Conservation (phyloP, 2,329 filamentous ascomycete species). For the Capronia americana region DNA sequence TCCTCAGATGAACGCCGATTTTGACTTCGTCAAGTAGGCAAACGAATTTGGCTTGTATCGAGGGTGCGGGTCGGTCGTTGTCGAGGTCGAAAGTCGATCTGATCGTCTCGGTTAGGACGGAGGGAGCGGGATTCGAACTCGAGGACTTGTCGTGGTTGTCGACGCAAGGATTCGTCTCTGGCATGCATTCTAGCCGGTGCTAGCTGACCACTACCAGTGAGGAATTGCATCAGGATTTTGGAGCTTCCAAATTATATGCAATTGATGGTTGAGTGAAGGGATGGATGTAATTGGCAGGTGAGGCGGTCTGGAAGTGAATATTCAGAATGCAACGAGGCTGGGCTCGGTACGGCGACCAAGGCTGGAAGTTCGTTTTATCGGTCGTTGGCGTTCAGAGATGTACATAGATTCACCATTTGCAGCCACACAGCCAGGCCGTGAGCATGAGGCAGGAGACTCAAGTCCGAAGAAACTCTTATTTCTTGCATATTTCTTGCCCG, state of each 20-base stretch:
- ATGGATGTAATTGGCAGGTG: not conserved
- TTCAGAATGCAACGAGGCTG: not conserved
- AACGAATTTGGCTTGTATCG: not conserved
- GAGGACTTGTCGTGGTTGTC: not conserved
- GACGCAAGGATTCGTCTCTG: not conserved
- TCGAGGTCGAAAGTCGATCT: not conserved
- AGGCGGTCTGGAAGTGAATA: not conserved
- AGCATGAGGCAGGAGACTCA: not conserved
- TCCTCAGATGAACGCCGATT: not conserved
- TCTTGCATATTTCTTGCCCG: not conserved
- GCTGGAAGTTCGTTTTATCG: not conserved
- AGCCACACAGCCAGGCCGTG: not conserved
- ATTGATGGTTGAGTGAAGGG: not conserved
- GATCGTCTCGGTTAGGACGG: not conserved
- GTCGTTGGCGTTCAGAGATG: not conserved
- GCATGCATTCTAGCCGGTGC: not conserved
- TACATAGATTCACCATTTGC: not conserved
- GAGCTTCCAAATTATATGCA: not conserved
- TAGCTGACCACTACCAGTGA: not conserved
- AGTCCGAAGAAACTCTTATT: not conserved
- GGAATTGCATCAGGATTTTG: not conserved
- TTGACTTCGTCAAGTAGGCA: not conserved
- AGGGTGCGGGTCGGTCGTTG: too few species aligned
- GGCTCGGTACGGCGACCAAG: not conserved
- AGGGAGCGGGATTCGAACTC: not conserved